Percentiles rank a stretch among this genome's conserved stretches.
phyloP scores from a whole-genome alignment of 2,329 filamentous ascomycete genomes.

The Xylaria sp. region DNA sequence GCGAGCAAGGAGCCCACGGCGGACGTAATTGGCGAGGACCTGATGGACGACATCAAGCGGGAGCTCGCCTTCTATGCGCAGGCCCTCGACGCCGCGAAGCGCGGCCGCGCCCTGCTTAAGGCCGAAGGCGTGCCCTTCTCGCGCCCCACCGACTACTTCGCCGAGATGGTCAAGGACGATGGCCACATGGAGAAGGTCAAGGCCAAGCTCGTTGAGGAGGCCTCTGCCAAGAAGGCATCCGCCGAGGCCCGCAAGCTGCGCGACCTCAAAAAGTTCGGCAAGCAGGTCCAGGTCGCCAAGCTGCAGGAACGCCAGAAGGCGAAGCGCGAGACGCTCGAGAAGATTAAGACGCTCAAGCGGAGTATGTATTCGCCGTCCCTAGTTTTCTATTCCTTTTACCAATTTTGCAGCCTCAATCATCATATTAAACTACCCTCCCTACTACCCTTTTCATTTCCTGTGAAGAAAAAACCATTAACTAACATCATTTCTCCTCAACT shows the following conservation, averaged over 20 bases:
- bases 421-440: neutral
- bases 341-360: slow-evolving; percentile 93
- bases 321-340: slow-evolving; percentile 91
- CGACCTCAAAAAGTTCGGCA: slow-evolving; percentile 98
- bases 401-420: neutral
- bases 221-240: slow-evolving; percentile 88
- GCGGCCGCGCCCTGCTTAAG: slow-evolving; percentile 75
- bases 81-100: slow-evolving; percentile 77
- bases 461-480: neutral
- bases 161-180: slow-evolving; percentile 98
- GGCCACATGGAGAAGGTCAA: slow-evolving; percentile 98
- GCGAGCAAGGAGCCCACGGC: slow-evolving; percentile 66
- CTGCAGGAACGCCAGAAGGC: slow-evolving; percentile 91
- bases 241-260: slow-evolving; percentile 89
- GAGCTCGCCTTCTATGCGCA: slow-evolving; percentile 95
- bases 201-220: slow-evolving; percentile 89
- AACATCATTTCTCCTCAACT: slow-evolving; percentile 24
- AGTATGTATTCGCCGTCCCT: slow-evolving; percentile 66
- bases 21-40: slow-evolving; percentile 72
- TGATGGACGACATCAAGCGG: slow-evolving; percentile 89
- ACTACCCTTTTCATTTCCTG: neutral
- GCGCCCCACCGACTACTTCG: slow-evolving; percentile 92
- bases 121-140: slow-evolving; percentile 86
- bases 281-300: slow-evolving; percentile 96
- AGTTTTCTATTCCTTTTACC: neutral